A percentile compares a stretch with the other conserved stretches of the same genome.
These are phyloP conservation scores for Dryas octopetala DNA, from an alignment of 306 rosid species.

Conservation along the genomic window DNA sequence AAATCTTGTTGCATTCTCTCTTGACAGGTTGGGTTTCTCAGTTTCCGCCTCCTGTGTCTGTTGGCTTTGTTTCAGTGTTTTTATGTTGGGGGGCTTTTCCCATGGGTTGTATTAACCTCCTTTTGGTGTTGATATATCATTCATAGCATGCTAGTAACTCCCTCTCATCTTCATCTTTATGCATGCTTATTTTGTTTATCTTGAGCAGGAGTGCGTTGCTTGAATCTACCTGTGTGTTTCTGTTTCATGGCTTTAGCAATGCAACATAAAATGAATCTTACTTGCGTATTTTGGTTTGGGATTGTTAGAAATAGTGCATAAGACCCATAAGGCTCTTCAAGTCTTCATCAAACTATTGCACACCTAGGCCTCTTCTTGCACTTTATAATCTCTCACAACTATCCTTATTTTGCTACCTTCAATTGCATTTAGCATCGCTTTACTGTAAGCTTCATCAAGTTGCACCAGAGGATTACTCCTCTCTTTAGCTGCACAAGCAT, in stretches of 20 bases:
- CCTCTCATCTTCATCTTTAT: constrained; percentile 1
- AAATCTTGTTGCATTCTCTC: neutral
- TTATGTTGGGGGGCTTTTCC: neutral
- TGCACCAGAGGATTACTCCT: neutral
- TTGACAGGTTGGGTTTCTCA: neutral
- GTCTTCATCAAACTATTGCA: neutral
- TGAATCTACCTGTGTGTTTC: neutral
- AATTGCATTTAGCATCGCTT: neutral
- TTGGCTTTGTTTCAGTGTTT: neutral
- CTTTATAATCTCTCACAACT: neutral
- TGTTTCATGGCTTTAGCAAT: neutral
- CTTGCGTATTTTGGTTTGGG: neutral
- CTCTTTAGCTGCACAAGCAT: neutral
- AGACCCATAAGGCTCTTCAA: neutral
- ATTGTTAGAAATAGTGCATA: neutral
- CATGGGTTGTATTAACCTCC: neutral
- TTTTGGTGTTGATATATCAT: neutral
- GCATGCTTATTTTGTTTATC: neutral
- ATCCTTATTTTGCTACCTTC: neutral
- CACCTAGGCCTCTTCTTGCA: neutral
- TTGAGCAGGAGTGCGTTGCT: constrained; percentile 6
- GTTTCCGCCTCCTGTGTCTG: neutral
- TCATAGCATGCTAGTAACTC: neutral
- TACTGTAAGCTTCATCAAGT: neutral
- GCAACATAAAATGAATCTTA: neutral